These are phyloP conservation scores for Malus sieversii DNA, from an alignment of 306 rosid genomes.

Conservation along the genomic window DNA sequence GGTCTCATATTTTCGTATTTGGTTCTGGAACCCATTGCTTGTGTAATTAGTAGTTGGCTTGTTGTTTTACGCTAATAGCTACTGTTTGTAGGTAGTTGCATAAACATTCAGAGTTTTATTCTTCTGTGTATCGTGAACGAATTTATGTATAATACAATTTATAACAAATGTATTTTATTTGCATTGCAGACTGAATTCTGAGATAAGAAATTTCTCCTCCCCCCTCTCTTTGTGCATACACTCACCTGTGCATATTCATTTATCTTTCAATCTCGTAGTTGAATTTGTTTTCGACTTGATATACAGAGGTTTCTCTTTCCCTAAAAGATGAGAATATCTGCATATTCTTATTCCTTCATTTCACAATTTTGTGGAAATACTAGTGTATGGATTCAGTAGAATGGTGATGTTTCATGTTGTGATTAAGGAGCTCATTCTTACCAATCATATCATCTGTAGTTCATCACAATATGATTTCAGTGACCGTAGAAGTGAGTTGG, in stretches of 20 bases:
- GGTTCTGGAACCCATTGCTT: neutral
- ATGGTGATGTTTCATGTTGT: neutral
- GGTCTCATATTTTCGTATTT: neutral
- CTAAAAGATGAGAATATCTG: neutral
- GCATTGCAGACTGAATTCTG: neutral
- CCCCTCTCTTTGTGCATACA: neutral
- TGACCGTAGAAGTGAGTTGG: neutral
- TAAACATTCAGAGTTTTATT: neutral
- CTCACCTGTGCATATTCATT: neutral
- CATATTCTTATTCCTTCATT: neutral
- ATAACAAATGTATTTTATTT: neutral
- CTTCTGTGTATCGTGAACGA: neutral
- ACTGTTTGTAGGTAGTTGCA: neutral
- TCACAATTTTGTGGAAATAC: neutral
- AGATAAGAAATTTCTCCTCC: neutral
- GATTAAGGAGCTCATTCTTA: neutral
- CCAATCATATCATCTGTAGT: neutral
- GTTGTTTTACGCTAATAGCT: neutral
- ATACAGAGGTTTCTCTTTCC: neutral
- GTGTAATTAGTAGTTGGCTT: neutral
- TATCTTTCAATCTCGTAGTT: neutral
- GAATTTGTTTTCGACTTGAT: neutral
- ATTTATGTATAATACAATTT: neutral
- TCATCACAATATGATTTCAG: neutral
- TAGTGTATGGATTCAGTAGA: neutral